Conservation (phyloP, 257 asterid species). For the Fraxinus pennsylvanica region DNA sequence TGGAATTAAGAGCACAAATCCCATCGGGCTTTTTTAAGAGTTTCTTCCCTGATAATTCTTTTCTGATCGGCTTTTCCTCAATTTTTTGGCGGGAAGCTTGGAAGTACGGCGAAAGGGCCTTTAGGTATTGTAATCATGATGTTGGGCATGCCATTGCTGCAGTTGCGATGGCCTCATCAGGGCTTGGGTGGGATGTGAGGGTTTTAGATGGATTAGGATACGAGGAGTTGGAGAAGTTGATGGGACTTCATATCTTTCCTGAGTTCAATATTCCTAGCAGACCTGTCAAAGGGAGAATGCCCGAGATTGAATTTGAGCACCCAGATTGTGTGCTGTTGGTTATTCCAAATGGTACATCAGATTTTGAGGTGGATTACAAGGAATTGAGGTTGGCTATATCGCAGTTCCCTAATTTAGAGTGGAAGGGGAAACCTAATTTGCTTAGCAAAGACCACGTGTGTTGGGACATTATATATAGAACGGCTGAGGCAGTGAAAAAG, state of each 20-base stretch:
- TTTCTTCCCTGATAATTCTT: conserved; percentile 55
- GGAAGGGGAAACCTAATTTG: conserved; percentile 78
- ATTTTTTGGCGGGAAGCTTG: conserved; percentile 97
- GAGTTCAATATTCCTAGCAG: conserved; percentile 55
- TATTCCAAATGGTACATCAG: conserved; percentile 50
- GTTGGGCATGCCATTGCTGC: conserved; percentile 95
- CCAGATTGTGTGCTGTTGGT: conserved; percentile 83
- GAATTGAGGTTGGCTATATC: conserved; percentile 40
- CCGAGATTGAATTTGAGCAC: conserved; percentile 87
- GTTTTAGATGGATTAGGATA: conserved; percentile 74
- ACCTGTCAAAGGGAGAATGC: conserved; percentile 72
- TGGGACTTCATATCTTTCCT: conserved; percentile 59
- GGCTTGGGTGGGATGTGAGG: conserved; percentile 88
- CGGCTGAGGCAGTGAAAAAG: conserved; percentile 71
- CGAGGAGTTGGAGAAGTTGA: conserved; percentile 63
- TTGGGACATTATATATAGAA: conserved; percentile 85
- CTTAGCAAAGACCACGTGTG: conserved; percentile 87
- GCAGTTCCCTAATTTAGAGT: conserved; percentile 51
- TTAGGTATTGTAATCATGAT: conserved; percentile 97
- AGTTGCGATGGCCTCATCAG: conserved; percentile 83
- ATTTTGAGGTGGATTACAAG: conserved; percentile 62
- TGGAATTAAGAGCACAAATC: conserved; percentile 71
- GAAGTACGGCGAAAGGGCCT: conserved; percentile 97
- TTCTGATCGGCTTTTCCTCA: conserved; percentile 76
- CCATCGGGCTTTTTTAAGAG: conserved; percentile 43